phyloP scores from a whole-genome alignment of 768 basidiomycete genomes.

The Favolaschia claudopus region DNA sequence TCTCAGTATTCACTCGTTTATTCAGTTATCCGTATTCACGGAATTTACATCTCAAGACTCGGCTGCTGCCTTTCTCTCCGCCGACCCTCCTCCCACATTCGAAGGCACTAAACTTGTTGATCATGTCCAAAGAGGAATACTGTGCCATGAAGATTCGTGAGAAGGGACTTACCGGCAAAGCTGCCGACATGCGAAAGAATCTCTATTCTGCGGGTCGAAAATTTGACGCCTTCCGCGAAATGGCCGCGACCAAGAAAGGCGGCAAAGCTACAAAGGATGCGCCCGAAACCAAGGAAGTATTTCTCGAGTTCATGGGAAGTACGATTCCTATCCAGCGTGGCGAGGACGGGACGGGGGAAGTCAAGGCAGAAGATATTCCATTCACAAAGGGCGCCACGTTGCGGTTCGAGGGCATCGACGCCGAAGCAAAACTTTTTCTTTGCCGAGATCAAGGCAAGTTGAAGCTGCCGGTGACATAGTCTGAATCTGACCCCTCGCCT shows the following conservation, averaged over 20 bases:
- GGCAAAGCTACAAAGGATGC: conserved; percentile 37
- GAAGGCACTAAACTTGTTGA: conserved; percentile 76
- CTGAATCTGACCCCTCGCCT: not conserved
- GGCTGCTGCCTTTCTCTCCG: conserved; percentile 78
- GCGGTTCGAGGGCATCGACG: conserved; percentile 63
- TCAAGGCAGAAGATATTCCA: conserved; percentile 67
- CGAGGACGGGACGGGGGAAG: conserved; percentile 66
- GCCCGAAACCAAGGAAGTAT: conserved; percentile 55
- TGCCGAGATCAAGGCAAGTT: conserved; percentile 57
- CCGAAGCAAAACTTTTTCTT: conserved; percentile 49
- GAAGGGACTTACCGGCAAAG: conserved; percentile 84
- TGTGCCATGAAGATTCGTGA: conserved; percentile 97
- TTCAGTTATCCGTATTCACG: conserved; percentile 76
- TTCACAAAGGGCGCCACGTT: conserved; percentile 62
- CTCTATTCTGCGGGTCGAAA: conserved; percentile 57
- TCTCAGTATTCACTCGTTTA: not conserved
- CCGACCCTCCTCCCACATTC: conserved; percentile 84
- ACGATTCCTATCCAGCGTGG: conserved; percentile 71
- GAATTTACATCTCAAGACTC: conserved; percentile 81
- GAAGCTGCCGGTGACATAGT: not conserved
- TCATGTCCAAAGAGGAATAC: conserved; percentile 93
- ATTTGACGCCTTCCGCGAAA: conserved; percentile 85
- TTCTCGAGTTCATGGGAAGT: conserved; percentile 77
- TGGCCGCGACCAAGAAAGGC: conserved; percentile 49
- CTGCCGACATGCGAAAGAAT: conserved; percentile 67